Conservation (phyloP, 2,329 filamentous ascomycete genomes). For the Paracoccidioides brasiliensis region DNA sequence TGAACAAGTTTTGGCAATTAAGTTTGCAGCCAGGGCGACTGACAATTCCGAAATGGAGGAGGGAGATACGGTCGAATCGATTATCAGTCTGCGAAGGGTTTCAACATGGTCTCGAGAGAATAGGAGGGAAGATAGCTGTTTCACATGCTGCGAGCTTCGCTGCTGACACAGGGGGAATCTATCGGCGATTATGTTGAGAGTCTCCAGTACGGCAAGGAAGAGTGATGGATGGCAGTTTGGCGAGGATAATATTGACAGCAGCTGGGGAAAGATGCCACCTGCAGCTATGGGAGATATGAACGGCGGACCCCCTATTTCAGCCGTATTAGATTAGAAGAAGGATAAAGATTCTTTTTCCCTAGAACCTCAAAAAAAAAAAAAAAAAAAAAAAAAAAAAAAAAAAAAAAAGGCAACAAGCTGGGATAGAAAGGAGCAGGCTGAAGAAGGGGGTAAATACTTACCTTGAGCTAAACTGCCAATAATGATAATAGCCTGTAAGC, state of each 20-base stretch:
- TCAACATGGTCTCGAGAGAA: conserved; percentile 51
- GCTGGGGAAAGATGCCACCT: conserved; percentile 52
- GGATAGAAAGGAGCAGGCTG: background rate
- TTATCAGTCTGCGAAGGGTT: conserved; percentile 53
- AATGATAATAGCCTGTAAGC: conserved; percentile 71
- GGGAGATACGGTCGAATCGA: conserved; percentile 36
- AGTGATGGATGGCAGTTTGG: conserved; percentile 51
- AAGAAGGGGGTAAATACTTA: conserved; percentile 29
- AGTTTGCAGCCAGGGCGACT: conserved; percentile 29
- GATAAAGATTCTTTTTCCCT: background rate
- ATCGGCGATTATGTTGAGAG: conserved; percentile 58
- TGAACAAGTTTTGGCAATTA: conserved; percentile 51
- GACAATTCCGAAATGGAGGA: conserved; percentile 41
- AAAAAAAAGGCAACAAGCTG: background rate
- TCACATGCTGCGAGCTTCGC: conserved; percentile 36
- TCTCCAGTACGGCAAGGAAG: conserved; percentile 58
- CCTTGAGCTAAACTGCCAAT: conserved; percentile 74
- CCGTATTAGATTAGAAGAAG: background rate
- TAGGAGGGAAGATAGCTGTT: conserved; percentile 47
- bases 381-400: no score
- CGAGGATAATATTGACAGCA: conserved; percentile 58
- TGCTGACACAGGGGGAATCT: conserved; percentile 46
- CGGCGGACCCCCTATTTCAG: conserved; percentile 55
- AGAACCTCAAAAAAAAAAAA: no score
- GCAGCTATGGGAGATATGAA: conserved; percentile 65